Evolutionary conservation across 169 alveolate species (phyloP).

Genomic region (Cardiosporidium cionae): DNA sequence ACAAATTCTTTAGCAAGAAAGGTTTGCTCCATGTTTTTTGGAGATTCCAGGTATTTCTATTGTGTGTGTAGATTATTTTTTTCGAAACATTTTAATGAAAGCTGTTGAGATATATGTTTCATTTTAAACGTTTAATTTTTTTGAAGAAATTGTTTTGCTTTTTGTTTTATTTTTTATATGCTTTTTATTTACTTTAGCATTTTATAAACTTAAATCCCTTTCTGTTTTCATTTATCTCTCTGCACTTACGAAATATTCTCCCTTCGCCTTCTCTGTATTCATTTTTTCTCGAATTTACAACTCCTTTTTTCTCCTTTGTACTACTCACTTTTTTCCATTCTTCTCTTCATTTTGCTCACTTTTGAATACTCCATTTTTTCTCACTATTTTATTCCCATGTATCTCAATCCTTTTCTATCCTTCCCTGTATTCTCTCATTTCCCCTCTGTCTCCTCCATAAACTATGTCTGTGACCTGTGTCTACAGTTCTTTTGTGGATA

Average conservation of each 20-base stretch:
- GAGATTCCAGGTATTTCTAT: conserved; percentile 50
- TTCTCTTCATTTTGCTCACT: neutral
- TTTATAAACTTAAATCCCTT: no score
- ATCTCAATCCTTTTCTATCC: neutral
- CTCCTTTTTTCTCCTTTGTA: neutral
- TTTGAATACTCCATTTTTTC: neutral
- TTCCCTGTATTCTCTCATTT: neutral
- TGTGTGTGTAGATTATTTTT: no score
- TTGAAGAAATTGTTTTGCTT: neutral
- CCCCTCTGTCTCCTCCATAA: neutral
- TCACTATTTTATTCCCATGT: neutral
- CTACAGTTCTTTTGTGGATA: conserved; percentile 74
- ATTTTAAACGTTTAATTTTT: neutral
- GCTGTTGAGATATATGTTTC: neutral
- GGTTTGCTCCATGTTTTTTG: conserved; percentile 61
- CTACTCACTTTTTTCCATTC: neutral
- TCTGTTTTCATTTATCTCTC: no score
- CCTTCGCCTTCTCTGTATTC: neutral
- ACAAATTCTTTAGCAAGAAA: conserved; percentile 66
- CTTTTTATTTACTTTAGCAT: no score
- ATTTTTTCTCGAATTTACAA: neutral
- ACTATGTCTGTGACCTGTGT: conserved; percentile 40
- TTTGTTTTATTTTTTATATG: neutral
- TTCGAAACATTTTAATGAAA: neutral
- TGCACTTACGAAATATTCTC: no score